Percentiles rank a stretch among this genome's conserved stretches.
Conservation (phyloP, 345 rosid species). For the Brassica incana region DNA sequence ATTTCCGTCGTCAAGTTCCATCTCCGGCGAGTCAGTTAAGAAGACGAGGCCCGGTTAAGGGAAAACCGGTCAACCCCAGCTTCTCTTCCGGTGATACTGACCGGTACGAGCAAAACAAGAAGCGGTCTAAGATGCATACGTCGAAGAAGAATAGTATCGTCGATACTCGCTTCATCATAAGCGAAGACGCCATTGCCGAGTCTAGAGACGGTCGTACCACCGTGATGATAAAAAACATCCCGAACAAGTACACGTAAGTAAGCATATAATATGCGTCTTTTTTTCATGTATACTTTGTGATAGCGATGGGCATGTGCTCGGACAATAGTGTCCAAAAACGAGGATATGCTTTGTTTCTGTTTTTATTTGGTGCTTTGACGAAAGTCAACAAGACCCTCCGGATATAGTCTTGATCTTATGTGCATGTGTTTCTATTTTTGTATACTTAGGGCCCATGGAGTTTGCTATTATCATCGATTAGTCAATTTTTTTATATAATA, state of each 20-base stretch:
- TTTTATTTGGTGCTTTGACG: conserved; percentile 13
- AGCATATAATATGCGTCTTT: background rate
- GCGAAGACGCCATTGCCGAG: conserved; percentile 49
- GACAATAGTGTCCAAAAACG: conserved; percentile 12
- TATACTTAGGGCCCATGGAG: background rate
- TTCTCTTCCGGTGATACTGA: background rate
- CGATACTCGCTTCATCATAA: conserved; percentile 62
- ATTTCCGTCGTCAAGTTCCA: background rate
- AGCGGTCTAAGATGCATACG: conserved; percentile 29
- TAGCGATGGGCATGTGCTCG: conserved; percentile 24
- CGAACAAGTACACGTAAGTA: conserved; percentile 82
- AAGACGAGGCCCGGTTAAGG: background rate
- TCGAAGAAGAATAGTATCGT: conserved; percentile 48
- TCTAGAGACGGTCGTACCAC: conserved; percentile 69
- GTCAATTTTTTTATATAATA: conserved; percentile 25
- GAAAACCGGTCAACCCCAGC: conserved; percentile 19
- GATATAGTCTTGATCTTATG: background rate
- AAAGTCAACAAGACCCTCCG: conserved; percentile 31
- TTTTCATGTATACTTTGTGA: background rate
- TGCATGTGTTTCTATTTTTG: conserved; percentile 26
- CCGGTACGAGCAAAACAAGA: conserved; percentile 26
- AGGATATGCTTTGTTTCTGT: conserved; percentile 26
- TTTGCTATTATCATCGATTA: background rate
- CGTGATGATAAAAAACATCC: conserved; percentile 97
- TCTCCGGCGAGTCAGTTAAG: background rate